phyloP scores from a whole-genome alignment of 495 filamentous ascomycete species.

The Penicillium herquei region DNA sequence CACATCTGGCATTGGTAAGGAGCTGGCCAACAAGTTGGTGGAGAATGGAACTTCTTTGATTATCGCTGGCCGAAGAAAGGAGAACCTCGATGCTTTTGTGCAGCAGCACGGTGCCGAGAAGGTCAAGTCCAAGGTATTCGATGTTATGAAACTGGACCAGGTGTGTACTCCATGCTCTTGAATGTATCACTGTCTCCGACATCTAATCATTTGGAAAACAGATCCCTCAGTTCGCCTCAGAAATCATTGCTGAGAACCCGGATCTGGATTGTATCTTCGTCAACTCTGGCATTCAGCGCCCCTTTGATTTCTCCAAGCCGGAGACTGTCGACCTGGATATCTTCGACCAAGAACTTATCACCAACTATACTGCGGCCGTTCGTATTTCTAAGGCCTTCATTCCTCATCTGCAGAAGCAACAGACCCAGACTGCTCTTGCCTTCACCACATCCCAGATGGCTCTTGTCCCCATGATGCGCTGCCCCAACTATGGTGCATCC shows the following conservation, averaged over 20 bases:
- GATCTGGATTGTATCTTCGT: constrained; percentile 45
- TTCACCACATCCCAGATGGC: constrained; percentile 47
- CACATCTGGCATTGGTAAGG: constrained; percentile 68
- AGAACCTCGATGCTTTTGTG: constrained; percentile 62
- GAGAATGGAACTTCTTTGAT: constrained; percentile 59
- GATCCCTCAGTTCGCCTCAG: constrained; percentile 26
- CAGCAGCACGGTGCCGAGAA: constrained; percentile 57
- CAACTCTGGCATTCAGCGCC: constrained; percentile 47
- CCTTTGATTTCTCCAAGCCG: constrained; percentile 63
- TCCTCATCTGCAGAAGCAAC: constrained; percentile 56
- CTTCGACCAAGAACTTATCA: constrained; percentile 57
- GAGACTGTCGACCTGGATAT: constrained; percentile 54
- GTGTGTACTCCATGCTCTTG: constrained; percentile 29
- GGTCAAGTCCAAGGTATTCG: constrained; percentile 52
- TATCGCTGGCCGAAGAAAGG: constrained; percentile 62
- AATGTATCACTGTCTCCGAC: neutral
- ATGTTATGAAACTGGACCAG: constrained; percentile 60
- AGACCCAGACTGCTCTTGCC: constrained; percentile 29
- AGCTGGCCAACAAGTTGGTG: constrained; percentile 62
- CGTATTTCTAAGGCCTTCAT: constrained; percentile 62
- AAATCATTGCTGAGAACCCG: constrained; percentile 54
- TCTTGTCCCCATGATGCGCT: constrained; percentile 42
- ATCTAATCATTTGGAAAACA: constrained; percentile 5
- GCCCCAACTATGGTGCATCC: constrained; percentile 46
- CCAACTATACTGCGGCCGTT: constrained; percentile 67